phyloP scores from a whole-genome alignment of 2,329 filamentous ascomycete species.

The Epichloe hybrida region DNA sequence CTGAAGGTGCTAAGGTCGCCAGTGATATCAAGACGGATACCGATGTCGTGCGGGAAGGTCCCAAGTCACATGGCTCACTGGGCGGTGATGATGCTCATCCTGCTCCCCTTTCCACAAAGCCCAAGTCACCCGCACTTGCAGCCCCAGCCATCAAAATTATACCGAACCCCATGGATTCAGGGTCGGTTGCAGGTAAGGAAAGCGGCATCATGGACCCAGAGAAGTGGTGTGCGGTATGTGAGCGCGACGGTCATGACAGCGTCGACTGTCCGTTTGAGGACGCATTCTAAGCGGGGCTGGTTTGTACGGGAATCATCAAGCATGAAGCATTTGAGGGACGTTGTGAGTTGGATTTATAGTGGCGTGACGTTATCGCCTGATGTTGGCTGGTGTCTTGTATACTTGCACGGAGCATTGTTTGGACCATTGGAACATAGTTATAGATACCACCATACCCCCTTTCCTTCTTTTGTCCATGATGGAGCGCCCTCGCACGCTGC shows the following conservation, averaged over 20 bases:
- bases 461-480: slow-evolving; percentile 9
- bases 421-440: slow-evolving; percentile 15
- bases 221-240: slow-evolving; percentile 96
- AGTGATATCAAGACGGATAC: slow-evolving; percentile 20
- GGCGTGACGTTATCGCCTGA: slow-evolving; percentile 9
- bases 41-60: slow-evolving; percentile 22
- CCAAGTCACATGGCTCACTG: slow-evolving; percentile 26
- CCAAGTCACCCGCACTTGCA: slow-evolving; percentile 26
- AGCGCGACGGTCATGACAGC: slow-evolving; percentile 91
- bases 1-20: slow-evolving; percentile 23
- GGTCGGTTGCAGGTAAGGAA: slow-evolving; percentile 63
- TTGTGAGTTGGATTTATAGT: slow-evolving; percentile 4
- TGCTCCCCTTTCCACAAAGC: slow-evolving; percentile 38
- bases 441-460: slow-evolving; percentile 22
- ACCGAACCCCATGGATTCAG: slow-evolving; percentile 50
- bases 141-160: slow-evolving; percentile 33
- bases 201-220: slow-evolving; percentile 65
- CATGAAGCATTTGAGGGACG: neutral
- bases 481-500: slow-evolving; percentile 4
- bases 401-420: slow-evolving; percentile 13
- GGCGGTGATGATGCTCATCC: slow-evolving; percentile 32
- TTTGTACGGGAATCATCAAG: neutral
- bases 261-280: slow-evolving; percentile 91
- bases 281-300: slow-evolving; percentile 34
- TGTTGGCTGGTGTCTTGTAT: slow-evolving; percentile 6